Base-by-base conservation (phyloP, 345 rosid species). In the Euphorbia tirucalli region DNA sequence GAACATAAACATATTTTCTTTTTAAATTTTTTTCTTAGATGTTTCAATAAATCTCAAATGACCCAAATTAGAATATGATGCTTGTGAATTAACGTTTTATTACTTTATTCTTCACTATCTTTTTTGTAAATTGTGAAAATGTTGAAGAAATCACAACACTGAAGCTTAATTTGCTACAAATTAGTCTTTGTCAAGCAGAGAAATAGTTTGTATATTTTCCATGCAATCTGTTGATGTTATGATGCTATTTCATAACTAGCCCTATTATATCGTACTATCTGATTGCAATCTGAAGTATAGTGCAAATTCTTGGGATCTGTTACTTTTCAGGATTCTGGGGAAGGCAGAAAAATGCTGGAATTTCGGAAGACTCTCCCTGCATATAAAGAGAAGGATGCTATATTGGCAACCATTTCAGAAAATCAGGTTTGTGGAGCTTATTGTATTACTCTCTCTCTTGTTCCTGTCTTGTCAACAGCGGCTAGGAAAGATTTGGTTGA, bases 361-460 rank as follows among this genome's bases (percentile, higher is more conserved):
- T 83, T 86, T 80, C 92, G 97, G 44, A 84, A 69, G 80, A 79
- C 76, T 74, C 95, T 94, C 62, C 97, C 98, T 64, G 97, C 95
- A 68, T 90, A 82, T 68, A 87, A 82, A 76, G 93, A 87, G 84
- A 89, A 80, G 85, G 90, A 89, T 83, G 78, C 80, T 21, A 63
- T 94, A 84, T 69, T 88, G 84, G 49, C 74, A 44, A 78, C 88
- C 18, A 85, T 91, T 80, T 87, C 83, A 54, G 74, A 82, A 65
- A 87, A 90, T 77, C 97, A 94, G 98, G 98, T 91, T 16, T 50
- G 78, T 31, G 27, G 41, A 57, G 18, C 25, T 68, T 19, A 1
- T 21, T 67, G 5, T 54, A 31, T 41, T 75, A 73, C 14, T 75
- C 67, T 74, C 48, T 44, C 25, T 11, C 52, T 19, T 46, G 52